Evolutionary conservation across 257 asterid species (phyloP).

Genomic region (Lithospermum erythrorhizon): DNA sequence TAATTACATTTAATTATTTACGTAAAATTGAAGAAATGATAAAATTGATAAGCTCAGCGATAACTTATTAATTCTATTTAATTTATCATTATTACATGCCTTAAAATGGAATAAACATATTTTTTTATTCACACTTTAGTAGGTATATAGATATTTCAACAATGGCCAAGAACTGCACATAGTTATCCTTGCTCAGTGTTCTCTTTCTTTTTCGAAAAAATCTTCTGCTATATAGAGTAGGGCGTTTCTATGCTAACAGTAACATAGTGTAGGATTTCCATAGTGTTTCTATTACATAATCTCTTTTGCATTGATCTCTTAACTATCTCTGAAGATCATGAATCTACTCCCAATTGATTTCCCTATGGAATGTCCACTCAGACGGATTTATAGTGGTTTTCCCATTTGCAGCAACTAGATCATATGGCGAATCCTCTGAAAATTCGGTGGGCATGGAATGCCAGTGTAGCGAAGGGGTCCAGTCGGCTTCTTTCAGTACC

Average conservation of each 20-base stretch:
- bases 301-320: not conserved
- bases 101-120: too few species aligned
- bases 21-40: too few species aligned
- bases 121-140: too few species aligned
- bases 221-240: not conserved
- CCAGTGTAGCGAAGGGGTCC: constrained; percentile 84
- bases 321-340: not conserved
- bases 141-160: not conserved
- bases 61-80: too few species aligned
- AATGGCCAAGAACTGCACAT: not conserved
- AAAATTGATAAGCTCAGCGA: too few species aligned
- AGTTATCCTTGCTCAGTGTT: not conserved
- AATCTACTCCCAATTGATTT: constrained; percentile 55
- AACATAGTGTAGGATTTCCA: not conserved
- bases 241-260: not conserved
- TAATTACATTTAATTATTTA: too few species aligned
- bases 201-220: not conserved
- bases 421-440: constrained; percentile 66
- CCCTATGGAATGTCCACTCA: constrained; percentile 69
- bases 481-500: constrained; percentile 75
- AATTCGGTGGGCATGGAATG: constrained; percentile 71
- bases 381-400: constrained; percentile 76
- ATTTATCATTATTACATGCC: too few species aligned
- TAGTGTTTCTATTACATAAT: too few species aligned
- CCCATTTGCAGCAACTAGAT: constrained; percentile 72